Evolutionary conservation across 345 rosid genomes (phyloP), one percentile per base, ranked within the genome.

Genomic region (Clarkia xantiana): DNA sequence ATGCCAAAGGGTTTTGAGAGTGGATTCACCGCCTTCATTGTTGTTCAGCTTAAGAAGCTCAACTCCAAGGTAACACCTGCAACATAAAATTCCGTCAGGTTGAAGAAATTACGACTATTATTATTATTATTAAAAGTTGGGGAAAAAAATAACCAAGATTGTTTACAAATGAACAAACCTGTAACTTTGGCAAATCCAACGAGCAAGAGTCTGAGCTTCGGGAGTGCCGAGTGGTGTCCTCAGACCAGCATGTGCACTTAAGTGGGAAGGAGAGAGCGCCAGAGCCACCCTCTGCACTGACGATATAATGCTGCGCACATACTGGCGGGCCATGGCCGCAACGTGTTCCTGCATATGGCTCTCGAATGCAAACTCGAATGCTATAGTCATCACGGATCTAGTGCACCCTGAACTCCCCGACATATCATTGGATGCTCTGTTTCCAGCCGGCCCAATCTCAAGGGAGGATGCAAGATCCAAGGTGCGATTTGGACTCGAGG

Each of bases 341-440:
- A 91, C 96, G 66, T 83, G 94, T 38, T 86, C 98, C 75, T 91
- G 98, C 96, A 91, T 81, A 61, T 91, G 96, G 73, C 93, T 86
- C 69, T 86, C 96, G n/a, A 77, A 81, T 49, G 96, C 98, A 59
- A 86, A 91, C 67, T 91, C 89, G 69, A 91, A 86, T 0, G 96
- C 98, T 59, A 91, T 91, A 29, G 96, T 86, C 98, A 91, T 91
- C 61, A 91, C 98, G 22, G 98, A 91, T 68, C 98, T 74, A 49
- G 73, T 67, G 65, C 86, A 77, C 53, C 77, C 66, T 17, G 89
- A 66, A 69, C 58, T 75, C 53, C 76, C 64, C 36, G 81, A 68
- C 46, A 69, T 69, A 51, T 86, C 89, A 11, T 51, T 73, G 6
- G 82, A 73, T 12, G 76, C 60, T 73, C 67, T 79, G 59, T 79